Evolutionary conservation across 768 basidiomycete genomes (phyloP), one percentile per base, ranked within the genome.

Genomic region (Tricholoma hemisulphureum): DNA sequence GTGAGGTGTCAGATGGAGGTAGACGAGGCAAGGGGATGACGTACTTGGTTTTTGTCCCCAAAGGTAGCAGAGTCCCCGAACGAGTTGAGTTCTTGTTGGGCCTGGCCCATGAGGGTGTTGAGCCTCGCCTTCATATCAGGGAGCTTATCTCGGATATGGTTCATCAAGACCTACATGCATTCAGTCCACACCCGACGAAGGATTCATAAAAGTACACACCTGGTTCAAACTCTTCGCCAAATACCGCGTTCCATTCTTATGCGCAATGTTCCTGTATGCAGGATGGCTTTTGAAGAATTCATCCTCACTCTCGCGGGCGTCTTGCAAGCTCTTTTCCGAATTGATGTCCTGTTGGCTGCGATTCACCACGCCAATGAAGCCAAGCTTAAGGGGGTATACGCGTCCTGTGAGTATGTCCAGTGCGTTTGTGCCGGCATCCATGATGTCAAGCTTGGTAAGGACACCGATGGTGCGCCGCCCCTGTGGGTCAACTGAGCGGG

Each of bases 401-500:
- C 96, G 89, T 37, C 97, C 97, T 0, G 93, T 98, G 34, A 98
- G 83, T 63, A 98, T 88, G 72, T 99, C 96, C 32, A 95, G 77
- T 20, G 97, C 97, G 71, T 99, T 98, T 32, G 97, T 99, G 26
- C 97, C 97, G 6, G 95, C 95, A 66, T 98, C 97, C 97, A 99
- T 99, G 46, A 99, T 82, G 75, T 99, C 97, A 31, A 98, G 84
- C 73, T 99, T 99, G 13, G 96, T 96, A 51, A 99, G 80, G 18
- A 99, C 91, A 51, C 97, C 97, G 56, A 98, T 93, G 11, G 97
- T 99, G 28, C 97, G 86, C 28, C 97, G 86, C 10, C 96, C 95
- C 73, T 97, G 93, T 0, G 96, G 92, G 67, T 99, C 97, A 48
- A 98, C 94, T 10, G 87, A 85, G 45, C 97, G 90, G 10, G 96